Conservation (phyloP, 176 grass and related monocot species). For the Oropetium thomaeum region DNA sequence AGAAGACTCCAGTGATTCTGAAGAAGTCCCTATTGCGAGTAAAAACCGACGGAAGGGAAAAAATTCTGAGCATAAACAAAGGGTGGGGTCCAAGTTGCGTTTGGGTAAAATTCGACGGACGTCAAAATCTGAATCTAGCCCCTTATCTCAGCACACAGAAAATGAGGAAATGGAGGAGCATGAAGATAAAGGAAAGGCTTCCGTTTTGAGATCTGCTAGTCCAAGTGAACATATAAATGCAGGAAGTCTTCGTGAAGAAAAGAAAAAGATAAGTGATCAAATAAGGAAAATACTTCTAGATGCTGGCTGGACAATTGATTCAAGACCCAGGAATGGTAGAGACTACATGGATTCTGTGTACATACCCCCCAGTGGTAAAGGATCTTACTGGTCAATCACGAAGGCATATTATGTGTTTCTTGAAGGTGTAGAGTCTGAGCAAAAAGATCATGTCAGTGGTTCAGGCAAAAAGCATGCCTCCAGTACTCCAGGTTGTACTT, state of each 20-base stretch:
- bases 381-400: conserved; percentile 94
- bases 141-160: conserved; percentile 14
- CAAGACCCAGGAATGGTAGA: conserved; percentile 79
- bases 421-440: conserved; percentile 27
- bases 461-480: conserved; percentile 11
- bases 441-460: conserved; percentile 42
- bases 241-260: conserved; percentile 22
- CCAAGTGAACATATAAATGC: conserved; percentile 20
- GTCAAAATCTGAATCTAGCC: conserved; percentile 27
- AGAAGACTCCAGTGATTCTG: conserved; percentile 42
- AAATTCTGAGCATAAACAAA: conserved; percentile 22
- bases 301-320: conserved; percentile 89
- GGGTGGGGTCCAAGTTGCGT: conserved; percentile 19
- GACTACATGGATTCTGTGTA: conserved; percentile 85
- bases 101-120: conserved; percentile 24
- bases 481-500: conserved; percentile 22
- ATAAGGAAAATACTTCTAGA: conserved; percentile 74
- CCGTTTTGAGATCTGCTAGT: conserved; percentile 3
- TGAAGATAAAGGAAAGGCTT: conserved; percentile 14
- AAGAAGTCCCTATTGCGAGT: conserved; percentile 25
- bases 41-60: conserved; percentile 27
- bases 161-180: not conserved
- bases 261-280: conserved; percentile 75
- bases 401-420: conserved; percentile 70
- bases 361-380: conserved; percentile 78